Evolutionary conservation across 2,329 filamentous ascomycete species (phyloP).

Genomic region (Myriosclerotinia scirpicola): DNA sequence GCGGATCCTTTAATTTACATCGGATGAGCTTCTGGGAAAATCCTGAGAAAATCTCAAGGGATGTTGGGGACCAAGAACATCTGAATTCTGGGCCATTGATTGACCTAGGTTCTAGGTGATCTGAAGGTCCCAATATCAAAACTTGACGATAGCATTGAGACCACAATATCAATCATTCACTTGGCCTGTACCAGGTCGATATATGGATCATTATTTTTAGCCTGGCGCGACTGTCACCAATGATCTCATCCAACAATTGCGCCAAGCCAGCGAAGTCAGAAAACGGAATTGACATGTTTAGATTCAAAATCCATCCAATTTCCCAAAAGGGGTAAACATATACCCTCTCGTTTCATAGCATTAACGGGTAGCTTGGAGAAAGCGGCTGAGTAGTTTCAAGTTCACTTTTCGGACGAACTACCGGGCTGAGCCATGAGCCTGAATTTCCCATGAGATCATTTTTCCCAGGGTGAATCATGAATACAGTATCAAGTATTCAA

Average conservation of each 20-base stretch:
- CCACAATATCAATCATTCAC: too few relatives aligned
- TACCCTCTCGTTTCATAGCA: slow-evolving; percentile 1
- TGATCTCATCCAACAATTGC: too few relatives aligned
- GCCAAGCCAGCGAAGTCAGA: too few relatives aligned
- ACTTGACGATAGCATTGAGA: too few relatives aligned
- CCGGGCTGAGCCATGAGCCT: background rate
- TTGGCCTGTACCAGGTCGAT: too few relatives aligned
- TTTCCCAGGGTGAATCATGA: background rate
- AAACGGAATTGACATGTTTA: too few relatives aligned
- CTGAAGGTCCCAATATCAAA: too few relatives aligned
- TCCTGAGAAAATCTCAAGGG: background rate
- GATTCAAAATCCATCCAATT: background rate
- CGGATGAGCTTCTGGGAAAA: background rate
- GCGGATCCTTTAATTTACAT: background rate
- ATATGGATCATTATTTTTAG: too few relatives aligned
- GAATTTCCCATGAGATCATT: background rate
- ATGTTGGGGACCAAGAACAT: background rate
- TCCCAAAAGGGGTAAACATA: background rate
- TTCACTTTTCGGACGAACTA: slow-evolving; percentile 9
- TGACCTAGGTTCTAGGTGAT: too few relatives aligned
- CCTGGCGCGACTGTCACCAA: too few relatives aligned
- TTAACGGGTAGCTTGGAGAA: background rate
- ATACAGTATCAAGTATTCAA: background rate
- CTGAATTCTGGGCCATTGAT: background rate
- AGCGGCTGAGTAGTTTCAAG: slow-evolving; percentile 6